Evolutionary conservation across 345 rosid genomes (phyloP), one percentile per base, ranked within the genome.

Genomic region (Lepidium sativum): DNA sequence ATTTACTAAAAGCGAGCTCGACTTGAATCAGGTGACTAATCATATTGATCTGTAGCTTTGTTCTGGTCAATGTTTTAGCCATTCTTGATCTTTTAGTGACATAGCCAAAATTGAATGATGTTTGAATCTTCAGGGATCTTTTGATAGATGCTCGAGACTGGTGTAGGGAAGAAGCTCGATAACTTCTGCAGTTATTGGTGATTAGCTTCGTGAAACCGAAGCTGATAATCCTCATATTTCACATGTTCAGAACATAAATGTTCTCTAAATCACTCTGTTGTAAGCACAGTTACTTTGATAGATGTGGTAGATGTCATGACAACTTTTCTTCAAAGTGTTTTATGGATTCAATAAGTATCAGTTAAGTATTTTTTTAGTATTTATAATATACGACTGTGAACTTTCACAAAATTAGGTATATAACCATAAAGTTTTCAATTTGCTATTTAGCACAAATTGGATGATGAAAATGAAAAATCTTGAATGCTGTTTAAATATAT

Each of bases 1-100:
- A 88, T 94, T 65, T 86, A 73, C 84, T 87, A 79, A 82, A 56
- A 68, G 1, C 29, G 39, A 42, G 58, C 42, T 41, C 44, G 6
- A 29, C 49, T 33, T 17, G 44, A 35, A 56, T 45, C 64, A 68
- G 92, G 94, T 78, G 70, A 61, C 12, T 60, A 16, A 15, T 51
- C 43, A 12, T 70, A 9, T 51, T 51, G 34, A 31, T 27, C 67
- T 52, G 17, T 49, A 20, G 41, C 40, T 37, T 17, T 6, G 16
- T 59, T 60, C 29, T 53, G 2, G 35, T 47, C 54, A 35, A 25
- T 39, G 49, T 37, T 27, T 27, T 62, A 35, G 54, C 44, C 20
- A 67, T 64, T 37, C 67, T 35, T 14, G 35, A 45, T 45, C 66
- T 18, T 54, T 13, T 16, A 18, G 42, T 34, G 27, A 27, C 31